Percentiles rank a stretch among this genome's conserved stretches.
phyloP scores from a whole-genome alignment of 257 asterid species.

The Ilex asprella region DNA sequence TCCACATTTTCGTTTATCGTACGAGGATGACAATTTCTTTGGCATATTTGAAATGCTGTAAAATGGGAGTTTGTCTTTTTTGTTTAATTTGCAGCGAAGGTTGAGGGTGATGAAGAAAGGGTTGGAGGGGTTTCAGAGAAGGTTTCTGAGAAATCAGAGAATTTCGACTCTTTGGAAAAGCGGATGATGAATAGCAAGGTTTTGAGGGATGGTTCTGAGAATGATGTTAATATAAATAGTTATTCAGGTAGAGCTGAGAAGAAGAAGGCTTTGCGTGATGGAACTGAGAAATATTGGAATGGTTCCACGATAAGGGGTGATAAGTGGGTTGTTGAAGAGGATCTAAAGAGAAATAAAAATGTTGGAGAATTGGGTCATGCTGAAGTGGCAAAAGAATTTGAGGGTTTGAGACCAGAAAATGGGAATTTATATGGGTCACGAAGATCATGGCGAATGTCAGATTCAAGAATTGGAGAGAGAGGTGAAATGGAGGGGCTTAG shows the following conservation, averaged over 20 bases:
- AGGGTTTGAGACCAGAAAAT: slow-evolving; percentile 10
- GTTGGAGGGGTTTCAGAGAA: slow-evolving; percentile 23
- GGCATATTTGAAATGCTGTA: too few relatives aligned
- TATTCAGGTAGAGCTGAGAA: slow-evolving; percentile 48
- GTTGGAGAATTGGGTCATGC: slow-evolving; percentile 18
- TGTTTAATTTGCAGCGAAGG: slow-evolving; percentile 50
- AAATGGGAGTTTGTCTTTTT: slow-evolving; percentile 1
- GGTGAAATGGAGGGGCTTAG: slow-evolving; percentile 13
- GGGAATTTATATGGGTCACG: slow-evolving; percentile 17
- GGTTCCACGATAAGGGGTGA: slow-evolving; percentile 16
- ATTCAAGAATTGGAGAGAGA: slow-evolving; percentile 20
- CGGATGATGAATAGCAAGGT: slow-evolving; percentile 20
- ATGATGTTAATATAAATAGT: slow-evolving; percentile 50
- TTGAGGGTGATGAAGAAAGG: slow-evolving; percentile 49
- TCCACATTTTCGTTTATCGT: too few relatives aligned
- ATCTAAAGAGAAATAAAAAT: slow-evolving; percentile 15
- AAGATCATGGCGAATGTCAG: slow-evolving; percentile 13
- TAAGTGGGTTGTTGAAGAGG: slow-evolving; percentile 25
- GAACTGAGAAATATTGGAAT: slow-evolving; percentile 27
- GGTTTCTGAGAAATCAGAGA: slow-evolving; percentile 38
- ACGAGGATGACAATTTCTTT: too few relatives aligned
- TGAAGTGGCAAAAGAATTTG: slow-evolving; percentile 22
- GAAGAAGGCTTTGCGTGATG: slow-evolving; percentile 28
- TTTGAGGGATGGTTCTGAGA: slow-evolving; percentile 41
- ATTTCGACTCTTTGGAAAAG: slow-evolving; percentile 28